Percentiles rank a stretch among this genome's conserved stretches.
Conservation (phyloP, 768 basidiomycete genomes). For the Calocybe indica region DNA sequence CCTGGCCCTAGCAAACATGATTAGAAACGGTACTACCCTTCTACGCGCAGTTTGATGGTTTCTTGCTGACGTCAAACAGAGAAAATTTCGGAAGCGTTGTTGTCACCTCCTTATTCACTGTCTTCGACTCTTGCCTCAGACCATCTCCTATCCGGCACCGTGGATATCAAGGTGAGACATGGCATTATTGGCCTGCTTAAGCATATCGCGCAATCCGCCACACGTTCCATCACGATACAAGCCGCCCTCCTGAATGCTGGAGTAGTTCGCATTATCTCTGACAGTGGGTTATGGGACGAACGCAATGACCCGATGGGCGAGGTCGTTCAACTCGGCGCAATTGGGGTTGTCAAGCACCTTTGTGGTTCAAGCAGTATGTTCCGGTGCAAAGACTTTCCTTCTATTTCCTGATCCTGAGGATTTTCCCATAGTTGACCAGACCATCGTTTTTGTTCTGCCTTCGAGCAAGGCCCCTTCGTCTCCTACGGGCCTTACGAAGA, state of each 20-base stretch:
- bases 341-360: slow-evolving; percentile 86
- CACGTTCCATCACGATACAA: slow-evolving; percentile 55
- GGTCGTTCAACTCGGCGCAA: slow-evolving; percentile 80
- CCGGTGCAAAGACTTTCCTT: neutral
- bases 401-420: neutral
- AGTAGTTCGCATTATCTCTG: slow-evolving; percentile 55
- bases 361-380: slow-evolving; percentile 67
- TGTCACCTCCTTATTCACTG: slow-evolving; percentile 61
- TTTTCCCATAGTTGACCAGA: slow-evolving; percentile 32
- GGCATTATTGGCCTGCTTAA: slow-evolving; percentile 83
- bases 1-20: slow-evolving; percentile 77
- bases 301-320: slow-evolving; percentile 76
- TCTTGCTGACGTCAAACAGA: slow-evolving; percentile 31
- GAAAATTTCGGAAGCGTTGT: slow-evolving; percentile 51
- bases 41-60: neutral
- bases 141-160: slow-evolving; percentile 44
- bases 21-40: slow-evolving; percentile 55
- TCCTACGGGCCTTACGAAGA: slow-evolving; percentile 52
- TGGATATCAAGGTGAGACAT: slow-evolving; percentile 83
- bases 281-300: slow-evolving; percentile 64
- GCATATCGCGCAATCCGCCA: slow-evolving; percentile 70
- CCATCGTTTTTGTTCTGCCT: slow-evolving; percentile 48
- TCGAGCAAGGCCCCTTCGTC: slow-evolving; percentile 18
- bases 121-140: slow-evolving; percentile 54
- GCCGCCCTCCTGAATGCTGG: slow-evolving; percentile 52